Base-by-base conservation (phyloP, 257 asterid species). In the Mitragyna speciosa region DNA sequence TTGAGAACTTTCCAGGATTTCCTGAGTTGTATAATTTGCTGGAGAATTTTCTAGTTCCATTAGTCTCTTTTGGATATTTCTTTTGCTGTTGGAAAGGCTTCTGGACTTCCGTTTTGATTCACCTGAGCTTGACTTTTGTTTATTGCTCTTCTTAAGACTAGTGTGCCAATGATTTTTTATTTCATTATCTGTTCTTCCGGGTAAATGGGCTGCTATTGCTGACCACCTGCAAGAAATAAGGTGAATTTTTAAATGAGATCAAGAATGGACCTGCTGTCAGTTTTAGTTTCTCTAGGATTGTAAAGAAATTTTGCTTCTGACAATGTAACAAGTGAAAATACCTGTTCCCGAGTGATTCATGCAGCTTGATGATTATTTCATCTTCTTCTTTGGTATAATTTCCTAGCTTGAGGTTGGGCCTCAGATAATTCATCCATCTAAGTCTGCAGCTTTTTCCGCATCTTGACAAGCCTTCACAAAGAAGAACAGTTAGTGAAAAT, bases 361-460 rank as follows among this genome's bases (percentile, higher is more conserved):
- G 94, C 70, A 86, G 64, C 84, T 81, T 15, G 31, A 84, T 75
- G 74, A 91, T 86, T 45, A 83, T 83, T 67, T 87, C 78, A 30
- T 86, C 87, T 79, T 91, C 93, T 64, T 83, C 76, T 67, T 59
- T 78, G 79, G 79, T 83, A 75, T 80, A 89, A 12, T 82, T 84
- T 4, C 91, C 96, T 16, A 79, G 76, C 63, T 75, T 89, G 49
- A 89, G 48, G 11, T 85, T 89, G 0, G 94, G 91, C 79, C 81
- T 88, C 68, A 91, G 77, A 59, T 91, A 80, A 79, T 91, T 91
- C 88, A 89, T 82, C 90, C 93, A 91, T 22, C 96, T 75, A 20
- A 89, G 75, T 68, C 96, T 86, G 77, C 93, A 89, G 75, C 91
- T 89, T 85, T 91, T 91, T 26, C 93, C 93, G 28, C 92, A 84